Evolutionary conservation across 306 rosid genomes (phyloP).

Genomic region (Arachis stenosperma): DNA sequence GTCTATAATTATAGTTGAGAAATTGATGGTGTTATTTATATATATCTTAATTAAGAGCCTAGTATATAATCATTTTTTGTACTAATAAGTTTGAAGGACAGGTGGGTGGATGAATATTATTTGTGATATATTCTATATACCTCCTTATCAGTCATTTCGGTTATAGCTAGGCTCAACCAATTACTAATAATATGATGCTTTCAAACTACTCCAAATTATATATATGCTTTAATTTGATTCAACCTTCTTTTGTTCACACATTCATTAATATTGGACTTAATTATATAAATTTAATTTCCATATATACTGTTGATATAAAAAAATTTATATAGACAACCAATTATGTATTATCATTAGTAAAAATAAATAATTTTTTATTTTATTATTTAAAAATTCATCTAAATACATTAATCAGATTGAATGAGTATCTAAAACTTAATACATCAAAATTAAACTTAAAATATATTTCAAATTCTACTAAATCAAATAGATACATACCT

Average conservation of each 20-base stretch:
- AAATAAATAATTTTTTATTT: too few relatives aligned
- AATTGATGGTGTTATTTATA: constrained; percentile 30
- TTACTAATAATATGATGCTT: constrained; percentile 27
- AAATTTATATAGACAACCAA: too few relatives aligned
- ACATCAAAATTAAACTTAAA: too few relatives aligned
- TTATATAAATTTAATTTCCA: too few relatives aligned
- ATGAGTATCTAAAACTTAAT: too few relatives aligned
- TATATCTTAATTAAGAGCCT: neutral
- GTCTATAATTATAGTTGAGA: constrained; percentile 26
- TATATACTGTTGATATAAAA: too few relatives aligned
- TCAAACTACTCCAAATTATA: neutral
- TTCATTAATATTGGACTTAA: too few relatives aligned
- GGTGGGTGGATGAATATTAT: neutral
- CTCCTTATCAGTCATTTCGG: constrained; percentile 28
- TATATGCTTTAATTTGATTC: neutral
- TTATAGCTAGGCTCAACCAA: constrained; percentile 16
- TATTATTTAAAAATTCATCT: too few relatives aligned
- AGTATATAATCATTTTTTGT: neutral
- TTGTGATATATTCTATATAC: neutral
- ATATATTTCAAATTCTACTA: too few relatives aligned
- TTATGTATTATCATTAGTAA: too few relatives aligned
- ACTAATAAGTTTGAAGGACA: constrained; percentile 1
- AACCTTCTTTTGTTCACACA: neutral
- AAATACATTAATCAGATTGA: too few relatives aligned
- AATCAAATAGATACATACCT: too few relatives aligned